phyloP scores from a whole-genome alignment of 2,329 filamentous ascomycete species.

The Zalaria obscura region DNA sequence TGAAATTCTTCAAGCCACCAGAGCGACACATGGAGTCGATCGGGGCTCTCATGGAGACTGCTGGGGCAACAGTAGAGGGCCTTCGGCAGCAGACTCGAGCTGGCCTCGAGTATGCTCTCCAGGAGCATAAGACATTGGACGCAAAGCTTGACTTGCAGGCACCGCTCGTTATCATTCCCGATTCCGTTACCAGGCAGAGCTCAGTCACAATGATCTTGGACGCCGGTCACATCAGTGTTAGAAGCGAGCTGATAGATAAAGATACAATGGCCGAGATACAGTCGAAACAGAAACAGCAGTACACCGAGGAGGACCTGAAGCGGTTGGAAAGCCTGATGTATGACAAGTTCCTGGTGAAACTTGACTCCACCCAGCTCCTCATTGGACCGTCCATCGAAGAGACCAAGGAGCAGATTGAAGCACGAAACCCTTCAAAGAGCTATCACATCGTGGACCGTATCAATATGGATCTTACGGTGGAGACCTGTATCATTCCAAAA shows the following conservation, averaged over 20 bases:
- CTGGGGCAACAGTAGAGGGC: slow-evolving; percentile 88
- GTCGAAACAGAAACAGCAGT: slow-evolving; percentile 74
- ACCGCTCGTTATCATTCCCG: slow-evolving; percentile 88
- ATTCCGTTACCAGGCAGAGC: slow-evolving; percentile 69
- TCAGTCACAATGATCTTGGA: slow-evolving; percentile 88
- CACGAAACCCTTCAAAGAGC: slow-evolving; percentile 48
- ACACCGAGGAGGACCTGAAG: slow-evolving; percentile 78
- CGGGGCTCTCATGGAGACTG: slow-evolving; percentile 84
- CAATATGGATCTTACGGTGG: slow-evolving; percentile 93
- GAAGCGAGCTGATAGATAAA: slow-evolving; percentile 85
- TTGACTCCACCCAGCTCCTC: slow-evolving; percentile 87
- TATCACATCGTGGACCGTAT: slow-evolving; percentile 92
- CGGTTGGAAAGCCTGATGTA: slow-evolving; percentile 90
- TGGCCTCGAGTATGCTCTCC: slow-evolving; percentile 86
- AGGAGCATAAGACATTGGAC: slow-evolving; percentile 97
- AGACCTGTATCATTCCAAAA: slow-evolving; percentile 92
- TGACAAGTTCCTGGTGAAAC: slow-evolving; percentile 85
- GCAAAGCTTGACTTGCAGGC: slow-evolving; percentile 91
- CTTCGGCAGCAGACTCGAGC: slow-evolving; percentile 90
- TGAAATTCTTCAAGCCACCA: slow-evolving; percentile 90
- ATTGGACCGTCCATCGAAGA: slow-evolving; percentile 88
- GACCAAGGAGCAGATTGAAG: slow-evolving; percentile 66
- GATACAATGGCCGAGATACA: slow-evolving; percentile 82
- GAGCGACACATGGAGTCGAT: slow-evolving; percentile 99
- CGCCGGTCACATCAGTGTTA: slow-evolving; percentile 88